A percentile compares a stretch with the other conserved stretches of the same genome.
Conservation (phyloP, 805 yeast species). For the Monosporozyma solicola region DNA sequence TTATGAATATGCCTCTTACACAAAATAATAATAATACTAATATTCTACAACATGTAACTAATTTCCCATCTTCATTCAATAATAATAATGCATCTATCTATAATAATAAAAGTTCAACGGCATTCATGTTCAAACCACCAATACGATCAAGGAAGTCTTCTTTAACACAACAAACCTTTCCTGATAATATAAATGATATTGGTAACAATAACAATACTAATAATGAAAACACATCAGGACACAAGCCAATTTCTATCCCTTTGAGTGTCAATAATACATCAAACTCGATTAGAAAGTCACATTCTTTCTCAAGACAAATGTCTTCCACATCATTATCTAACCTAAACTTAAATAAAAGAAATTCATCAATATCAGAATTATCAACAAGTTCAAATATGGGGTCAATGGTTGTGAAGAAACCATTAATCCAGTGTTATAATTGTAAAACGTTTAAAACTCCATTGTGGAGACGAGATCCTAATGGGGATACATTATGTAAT, state of each 20-base stretch:
- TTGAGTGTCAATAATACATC: conserved; percentile 9
- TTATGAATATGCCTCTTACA: not conserved
- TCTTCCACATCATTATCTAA: conserved; percentile 23
- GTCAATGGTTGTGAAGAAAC: conserved; percentile 15
- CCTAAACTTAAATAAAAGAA: conserved; percentile 14
- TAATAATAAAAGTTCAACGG: not conserved
- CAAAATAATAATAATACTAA: not conserved
- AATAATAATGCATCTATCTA: not conserved
- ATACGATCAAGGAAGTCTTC: conserved; percentile 4
- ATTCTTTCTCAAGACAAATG: conserved; percentile 19
- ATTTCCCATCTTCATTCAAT: conserved; percentile 1
- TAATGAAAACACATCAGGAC: not conserved
- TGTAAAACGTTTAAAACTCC: conserved; percentile 93
- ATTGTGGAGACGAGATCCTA: conserved; percentile 86
- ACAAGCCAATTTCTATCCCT: conserved; percentile 7
- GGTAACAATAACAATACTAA: not conserved
- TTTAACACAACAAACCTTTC: not conserved
- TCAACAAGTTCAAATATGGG: conserved; percentile 8
- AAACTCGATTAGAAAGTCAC: conserved; percentile 23
- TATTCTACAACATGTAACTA: not conserved
- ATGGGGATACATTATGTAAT: conserved; percentile 87
- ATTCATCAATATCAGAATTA: conserved; percentile 14
- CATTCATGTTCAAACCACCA: not conserved
- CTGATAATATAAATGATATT: not conserved
- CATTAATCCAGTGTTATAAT: conserved; percentile 57